Conservation (phyloP, 495 filamentous ascomycete species). For the Hypoxylon intermedium region DNA sequence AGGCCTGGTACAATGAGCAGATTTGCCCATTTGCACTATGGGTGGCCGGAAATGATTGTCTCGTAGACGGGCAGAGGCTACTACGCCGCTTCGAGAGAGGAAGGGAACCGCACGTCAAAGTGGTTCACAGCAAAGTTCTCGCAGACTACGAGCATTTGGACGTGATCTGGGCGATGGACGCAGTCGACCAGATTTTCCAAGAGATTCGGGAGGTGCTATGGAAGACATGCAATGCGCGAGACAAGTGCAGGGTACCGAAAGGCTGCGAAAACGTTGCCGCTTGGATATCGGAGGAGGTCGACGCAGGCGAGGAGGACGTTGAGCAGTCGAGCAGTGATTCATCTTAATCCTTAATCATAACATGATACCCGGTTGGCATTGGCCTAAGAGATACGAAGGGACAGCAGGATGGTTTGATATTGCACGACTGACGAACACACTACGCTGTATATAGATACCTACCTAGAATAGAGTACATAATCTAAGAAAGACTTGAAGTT, state of each 20-base stretch:
- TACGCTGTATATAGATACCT: no score
- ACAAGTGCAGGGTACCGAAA: constrained; percentile 65
- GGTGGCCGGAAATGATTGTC: constrained; percentile 79
- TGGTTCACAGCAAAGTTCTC: constrained; percentile 85
- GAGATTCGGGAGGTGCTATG: constrained; percentile 86
- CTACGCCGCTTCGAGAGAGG: constrained; percentile 77
- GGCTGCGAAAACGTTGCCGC: constrained; percentile 63
- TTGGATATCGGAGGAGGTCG: constrained; percentile 40
- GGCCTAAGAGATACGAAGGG: neutral
- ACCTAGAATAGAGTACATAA: no score
- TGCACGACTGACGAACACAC: constrained; percentile 12
- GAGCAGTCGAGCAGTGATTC: constrained; percentile 47
- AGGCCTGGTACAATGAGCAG: constrained; percentile 81
- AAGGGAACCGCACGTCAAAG: constrained; percentile 77
- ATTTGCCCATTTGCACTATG: constrained; percentile 89
- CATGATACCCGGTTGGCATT: constrained; percentile 30
- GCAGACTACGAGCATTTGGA: constrained; percentile 95
- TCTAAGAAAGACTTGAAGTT: no score
- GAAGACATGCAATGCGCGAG: constrained; percentile 67
- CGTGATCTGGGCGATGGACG: constrained; percentile 95
- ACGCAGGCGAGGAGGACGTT: constrained; percentile 12
- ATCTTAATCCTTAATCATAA: constrained; percentile 18
- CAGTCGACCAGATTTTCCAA: constrained; percentile 79
- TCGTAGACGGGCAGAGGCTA: constrained; percentile 83
- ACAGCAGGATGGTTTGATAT: neutral